Conservation (phyloP, 108 stramenopile species). For the Poteriospumella lacustris region DNA sequence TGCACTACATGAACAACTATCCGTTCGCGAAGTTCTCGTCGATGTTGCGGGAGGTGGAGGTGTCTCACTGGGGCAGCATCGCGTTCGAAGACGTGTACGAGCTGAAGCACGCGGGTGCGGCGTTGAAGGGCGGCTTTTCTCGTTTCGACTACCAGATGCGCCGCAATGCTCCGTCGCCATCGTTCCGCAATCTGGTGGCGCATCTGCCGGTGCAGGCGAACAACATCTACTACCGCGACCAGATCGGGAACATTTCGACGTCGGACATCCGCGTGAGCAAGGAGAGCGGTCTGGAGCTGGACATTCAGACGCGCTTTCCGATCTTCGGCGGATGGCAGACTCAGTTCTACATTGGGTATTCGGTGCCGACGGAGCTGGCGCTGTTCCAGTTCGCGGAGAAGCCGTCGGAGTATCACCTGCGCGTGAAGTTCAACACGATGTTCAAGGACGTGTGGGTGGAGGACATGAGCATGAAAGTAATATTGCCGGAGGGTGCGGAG, state of each 20-base stretch:
- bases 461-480: conserved; percentile 51
- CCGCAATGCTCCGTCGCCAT: background rate
- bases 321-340: conserved; percentile 58
- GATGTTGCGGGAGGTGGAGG: conserved; percentile 52
- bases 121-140: conserved; percentile 46
- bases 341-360: conserved; percentile 55
- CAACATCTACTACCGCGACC: conserved; percentile 58
- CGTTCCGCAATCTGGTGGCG: conserved; percentile 43
- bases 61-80: conserved; percentile 58
- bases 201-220: conserved; percentile 40
- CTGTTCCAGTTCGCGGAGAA: background rate
- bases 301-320: conserved; percentile 48
- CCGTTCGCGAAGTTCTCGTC: conserved; percentile 48
- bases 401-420: conserved; percentile 38
- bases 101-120: conserved; percentile 35
- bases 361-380: conserved; percentile 41
- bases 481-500: conserved; percentile 51
- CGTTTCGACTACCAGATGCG: conserved; percentile 47
- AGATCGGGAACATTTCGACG: conserved; percentile 56
- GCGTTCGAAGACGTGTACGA: conserved; percentile 48
- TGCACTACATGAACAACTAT: conserved; percentile 45
- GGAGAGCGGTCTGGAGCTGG: conserved; percentile 35
- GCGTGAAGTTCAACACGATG: conserved; percentile 39
- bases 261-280: conserved; percentile 17
- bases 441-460: conserved; percentile 45